Percentiles rank a stretch among this genome's conserved stretches.
Evolutionary conservation across 2,329 filamentous ascomycete species (phyloP).

Genomic region (Helminthosporium solani): DNA sequence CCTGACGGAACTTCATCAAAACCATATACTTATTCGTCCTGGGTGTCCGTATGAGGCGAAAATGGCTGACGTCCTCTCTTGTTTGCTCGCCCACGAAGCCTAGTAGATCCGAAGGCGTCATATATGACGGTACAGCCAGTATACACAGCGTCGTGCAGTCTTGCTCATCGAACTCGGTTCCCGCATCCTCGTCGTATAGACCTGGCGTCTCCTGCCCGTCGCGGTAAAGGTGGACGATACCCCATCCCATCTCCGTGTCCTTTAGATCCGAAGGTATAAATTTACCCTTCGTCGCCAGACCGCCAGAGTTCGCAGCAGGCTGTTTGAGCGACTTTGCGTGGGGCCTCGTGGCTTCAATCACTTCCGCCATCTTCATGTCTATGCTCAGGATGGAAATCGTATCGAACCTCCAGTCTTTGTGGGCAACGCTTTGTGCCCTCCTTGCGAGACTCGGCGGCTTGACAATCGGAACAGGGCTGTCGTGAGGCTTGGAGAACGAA

Average conservation of each 20-base stretch:
- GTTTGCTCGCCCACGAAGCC: constrained; percentile 90
- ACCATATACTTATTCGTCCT: constrained; percentile 91
- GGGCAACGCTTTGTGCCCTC: constrained; percentile 33
- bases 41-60: constrained; percentile 88
- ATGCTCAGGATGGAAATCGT: constrained; percentile 77
- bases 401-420: constrained; percentile 77
- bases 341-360: constrained; percentile 32
- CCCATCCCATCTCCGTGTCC: constrained; percentile 82
- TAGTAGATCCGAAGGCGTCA: constrained; percentile 85
- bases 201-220: constrained; percentile 73
- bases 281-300: constrained; percentile 77
- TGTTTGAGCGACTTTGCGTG: constrained; percentile 36
- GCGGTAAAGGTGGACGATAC: constrained; percentile 89
- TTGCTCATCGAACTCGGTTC: constrained; percentile 49
- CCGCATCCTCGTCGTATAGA: constrained; percentile 51
- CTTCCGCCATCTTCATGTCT: constrained; percentile 60
- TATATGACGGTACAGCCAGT: constrained; percentile 89
- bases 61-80: constrained; percentile 83
- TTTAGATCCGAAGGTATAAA: constrained; percentile 70
- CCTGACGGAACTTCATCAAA: constrained; percentile 85
- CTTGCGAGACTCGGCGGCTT: constrained; percentile 34
- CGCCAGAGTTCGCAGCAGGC: constrained; percentile 48
- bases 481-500: constrained; percentile 39
- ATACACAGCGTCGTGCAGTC: constrained; percentile 89
- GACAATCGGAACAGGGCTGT: constrained; percentile 36